phyloP scores from a whole-genome alignment of 768 basidiomycete genomes.

The Boletus subparvulus region DNA sequence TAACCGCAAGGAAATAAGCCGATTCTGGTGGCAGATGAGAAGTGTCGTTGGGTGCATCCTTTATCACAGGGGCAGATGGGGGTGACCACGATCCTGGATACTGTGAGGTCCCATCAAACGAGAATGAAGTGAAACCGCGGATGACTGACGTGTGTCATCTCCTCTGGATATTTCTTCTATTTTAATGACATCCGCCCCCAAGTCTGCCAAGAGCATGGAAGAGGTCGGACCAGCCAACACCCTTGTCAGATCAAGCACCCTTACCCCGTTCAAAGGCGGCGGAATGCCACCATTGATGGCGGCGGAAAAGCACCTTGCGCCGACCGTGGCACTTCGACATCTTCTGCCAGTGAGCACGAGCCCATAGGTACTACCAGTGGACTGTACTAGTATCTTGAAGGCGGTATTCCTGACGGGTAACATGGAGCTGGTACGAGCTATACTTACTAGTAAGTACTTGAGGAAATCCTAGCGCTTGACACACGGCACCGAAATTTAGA shows the following conservation, averaged over 20 bases:
- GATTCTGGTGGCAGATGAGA: slow-evolving; percentile 82
- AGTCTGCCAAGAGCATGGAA: slow-evolving; percentile 92
- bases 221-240: slow-evolving; percentile 90
- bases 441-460: not conserved
- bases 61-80: slow-evolving; percentile 52
- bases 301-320: slow-evolving; percentile 14
- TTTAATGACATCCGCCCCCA: slow-evolving; percentile 93
- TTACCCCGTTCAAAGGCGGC: slow-evolving; percentile 77
- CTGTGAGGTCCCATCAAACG: slow-evolving; percentile 14
- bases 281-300: slow-evolving; percentile 49
- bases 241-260: slow-evolving; percentile 85
- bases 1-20: slow-evolving; percentile 87
- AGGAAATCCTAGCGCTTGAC: not conserved
- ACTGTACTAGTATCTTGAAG: not conserved
- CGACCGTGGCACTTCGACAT: not conserved
- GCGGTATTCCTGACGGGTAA: not conserved
- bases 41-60: slow-evolving; percentile 51
- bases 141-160: slow-evolving; percentile 79
- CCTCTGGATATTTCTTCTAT: slow-evolving; percentile 79
- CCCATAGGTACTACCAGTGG: not conserved
- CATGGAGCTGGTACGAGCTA: slow-evolving; percentile 2
- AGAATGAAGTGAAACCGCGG: slow-evolving; percentile 6
- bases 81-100: slow-evolving; percentile 62
- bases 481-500: slow-evolving; percentile 15
- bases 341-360: not conserved